Base-by-base conservation (phyloP, 2,329 filamentous ascomycete species). In the Capronia epimyces region DNA sequence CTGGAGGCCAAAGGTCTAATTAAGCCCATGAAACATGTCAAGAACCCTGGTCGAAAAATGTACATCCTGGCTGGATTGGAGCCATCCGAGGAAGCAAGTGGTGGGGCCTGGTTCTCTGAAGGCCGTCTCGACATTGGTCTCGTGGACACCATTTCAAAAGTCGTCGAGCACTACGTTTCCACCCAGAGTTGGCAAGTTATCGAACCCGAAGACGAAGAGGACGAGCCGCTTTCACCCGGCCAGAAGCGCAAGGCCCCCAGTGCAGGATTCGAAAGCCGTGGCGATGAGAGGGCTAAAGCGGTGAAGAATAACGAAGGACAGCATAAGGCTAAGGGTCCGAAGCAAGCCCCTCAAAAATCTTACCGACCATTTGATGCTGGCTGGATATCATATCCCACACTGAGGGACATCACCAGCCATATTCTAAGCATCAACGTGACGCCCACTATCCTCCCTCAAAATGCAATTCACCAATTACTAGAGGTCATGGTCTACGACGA, bases 31-130 rank as follows among this genome's bases (percentile, higher is more conserved):
- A 93, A 91, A 71, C 93, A 86, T 68, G 89, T 95, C 69, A 89
- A 95, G 71, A 84, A 87, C 65, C 88, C 89, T 22, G 87, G 84
- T 60, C 86, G 93, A 66, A 95, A 95, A 71, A 95, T 95, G 79
- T 98, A 93, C 76, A 95, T 98, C 78, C 84, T 95, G 64, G 82
- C 84, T 47, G 84, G 84, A 56, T 79, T 98, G 54, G 81, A 83
- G 9, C 91, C 93, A 0, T 88, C 85, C 47, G 90, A 96, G 56
- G 86, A 93, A 55, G 87, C 94, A 41, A 95, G 89, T 0, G 93
- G 93, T 42, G 93, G 93, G 1, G 86, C 89, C 7, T 98, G 91
- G 88, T 96, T 93, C 67, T 90, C 87, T 6, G 89, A 95, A 57
- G 87, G 89, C 46, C 86, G 90, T 58, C 78, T 97, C 10, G 93